Evolutionary conservation across 495 filamentous ascomycete species (phyloP).

Genomic region (Aspergillus cavernicola): DNA sequence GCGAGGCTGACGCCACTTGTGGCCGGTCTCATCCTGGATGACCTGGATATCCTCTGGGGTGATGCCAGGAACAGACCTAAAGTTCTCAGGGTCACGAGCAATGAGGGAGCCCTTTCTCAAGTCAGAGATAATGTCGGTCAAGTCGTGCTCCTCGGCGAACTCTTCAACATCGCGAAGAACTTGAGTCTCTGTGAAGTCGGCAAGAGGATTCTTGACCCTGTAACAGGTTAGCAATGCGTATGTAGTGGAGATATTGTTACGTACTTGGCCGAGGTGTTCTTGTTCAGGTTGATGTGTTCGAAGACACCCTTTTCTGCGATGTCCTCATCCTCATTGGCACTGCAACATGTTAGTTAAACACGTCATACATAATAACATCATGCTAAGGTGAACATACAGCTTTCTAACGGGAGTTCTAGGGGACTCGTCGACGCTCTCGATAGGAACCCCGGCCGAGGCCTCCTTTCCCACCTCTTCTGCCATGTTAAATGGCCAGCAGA

Average conservation of each 20-base stretch:
- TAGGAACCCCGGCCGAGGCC: neutral
- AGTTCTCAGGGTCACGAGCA: conserved; percentile 54
- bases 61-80: conserved; percentile 55
- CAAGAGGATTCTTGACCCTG: conserved; percentile 62
- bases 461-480: conserved; percentile 6
- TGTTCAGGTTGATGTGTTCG: conserved; percentile 46
- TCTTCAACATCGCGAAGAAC: conserved; percentile 54
- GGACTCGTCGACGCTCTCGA: neutral
- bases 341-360: conserved; percentile 7
- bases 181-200: conserved; percentile 46
- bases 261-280: conserved; percentile 49
- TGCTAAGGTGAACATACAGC: neutral
- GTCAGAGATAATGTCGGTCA: conserved; percentile 45
- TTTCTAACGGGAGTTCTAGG: neutral
- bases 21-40: conserved; percentile 54
- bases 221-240: conserved; percentile 7
- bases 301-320: conserved; percentile 30
- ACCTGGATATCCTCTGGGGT: conserved; percentile 48
- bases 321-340: conserved; percentile 20
- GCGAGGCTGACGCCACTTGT: conserved; percentile 62
- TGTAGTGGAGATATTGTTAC: conserved; percentile 5
- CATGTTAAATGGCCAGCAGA: neutral
- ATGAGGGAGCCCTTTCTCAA: conserved; percentile 61
- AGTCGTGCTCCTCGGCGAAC: conserved; percentile 46
- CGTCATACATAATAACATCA: neutral